Base-by-base conservation (phyloP, 2,329 filamentous ascomycete genomes). In the Emericellopsis cladophorae region DNA sequence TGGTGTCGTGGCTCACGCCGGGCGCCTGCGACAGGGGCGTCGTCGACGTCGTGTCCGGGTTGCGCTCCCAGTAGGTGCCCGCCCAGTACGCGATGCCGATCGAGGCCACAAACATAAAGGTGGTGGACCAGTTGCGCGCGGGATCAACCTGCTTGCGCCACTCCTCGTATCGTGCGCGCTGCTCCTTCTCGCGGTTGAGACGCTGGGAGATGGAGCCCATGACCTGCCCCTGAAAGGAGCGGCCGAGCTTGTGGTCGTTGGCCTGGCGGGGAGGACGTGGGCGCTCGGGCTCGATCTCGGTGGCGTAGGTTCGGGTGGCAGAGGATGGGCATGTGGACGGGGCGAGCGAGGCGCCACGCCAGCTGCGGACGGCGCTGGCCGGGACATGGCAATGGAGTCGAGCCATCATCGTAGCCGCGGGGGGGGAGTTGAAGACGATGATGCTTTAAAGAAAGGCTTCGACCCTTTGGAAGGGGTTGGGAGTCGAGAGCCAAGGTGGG, bases 151-250 rank as follows among this genome's bases (percentile, higher is more conserved):
- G 53, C 39, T 61, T 54, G 37, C 60, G 55, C 60, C 60, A 64
- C 41, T 56, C 48, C 50, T 64, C 60, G 29, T 71, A 74, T 46
- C 68, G 65, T 50, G 67, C 67, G 21, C 70, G 62, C 54, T 77
- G 71, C 44, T 66, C 64, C 39, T 64, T 62, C 55, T 79, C 74
- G n/a, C 68, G 60, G 47, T 65, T 62, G 46, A 78, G 60, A 44
- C 75, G 68, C 41, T 67, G 62, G 39, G 65, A 65, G 39, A 76
- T 74, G 46, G 72, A 76, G 48, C 74, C 70, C 51, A 75, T 72
- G 49, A 79, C 66, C 58, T 79, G 75, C 16, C 73, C 73, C 49
- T 72, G 68, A 52, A 79, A 79, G 4, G 63, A 58, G 37, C 64
- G 49, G 14, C 58, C 62, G 22, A 55, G 51, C 51, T 53, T 63